phyloP scores from a whole-genome alignment of 2,329 filamentous ascomycete genomes.

The Apiospora aurea region DNA sequence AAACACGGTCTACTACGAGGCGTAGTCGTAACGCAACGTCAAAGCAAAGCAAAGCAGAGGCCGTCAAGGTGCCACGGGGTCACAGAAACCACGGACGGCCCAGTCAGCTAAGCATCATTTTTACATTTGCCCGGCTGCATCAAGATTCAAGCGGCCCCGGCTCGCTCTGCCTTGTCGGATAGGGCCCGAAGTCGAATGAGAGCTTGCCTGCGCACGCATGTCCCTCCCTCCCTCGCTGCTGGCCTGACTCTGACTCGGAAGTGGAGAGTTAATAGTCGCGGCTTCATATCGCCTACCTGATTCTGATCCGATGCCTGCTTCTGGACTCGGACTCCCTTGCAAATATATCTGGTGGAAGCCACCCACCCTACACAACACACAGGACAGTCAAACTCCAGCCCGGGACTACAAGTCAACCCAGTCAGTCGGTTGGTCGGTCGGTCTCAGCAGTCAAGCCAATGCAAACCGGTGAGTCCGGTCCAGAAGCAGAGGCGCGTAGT shows the following conservation, averaged over 20 bases:
- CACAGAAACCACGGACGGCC: background rate
- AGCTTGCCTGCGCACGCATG: background rate
- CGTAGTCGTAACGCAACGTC: conserved; percentile 10
- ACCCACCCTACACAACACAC: background rate
- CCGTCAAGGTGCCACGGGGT: conserved; percentile 13
- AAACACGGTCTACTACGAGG: conserved; percentile 9
- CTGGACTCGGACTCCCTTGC: background rate
- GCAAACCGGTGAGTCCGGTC: background rate
- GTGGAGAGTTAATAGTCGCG: conserved; percentile 4
- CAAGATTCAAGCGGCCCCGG: background rate
- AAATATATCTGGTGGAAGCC: background rate
- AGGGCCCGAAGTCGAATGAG: background rate
- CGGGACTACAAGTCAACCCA: background rate
- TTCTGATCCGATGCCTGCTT: background rate
- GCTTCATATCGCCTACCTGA: background rate
- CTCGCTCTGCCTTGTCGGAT: conserved; percentile 8
- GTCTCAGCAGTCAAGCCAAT: background rate
- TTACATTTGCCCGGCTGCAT: background rate
- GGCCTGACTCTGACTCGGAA: background rate
- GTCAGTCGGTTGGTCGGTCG: background rate
- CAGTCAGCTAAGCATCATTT: conserved; percentile 7
- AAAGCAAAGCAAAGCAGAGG: conserved; percentile 10
- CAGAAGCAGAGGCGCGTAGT: background rate
- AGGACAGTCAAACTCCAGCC: too few relatives aligned
- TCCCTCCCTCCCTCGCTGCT: background rate